Evolutionary conservation across 768 basidiomycete genomes (phyloP).

Genomic region (Tricholoma bakamatsutake): DNA sequence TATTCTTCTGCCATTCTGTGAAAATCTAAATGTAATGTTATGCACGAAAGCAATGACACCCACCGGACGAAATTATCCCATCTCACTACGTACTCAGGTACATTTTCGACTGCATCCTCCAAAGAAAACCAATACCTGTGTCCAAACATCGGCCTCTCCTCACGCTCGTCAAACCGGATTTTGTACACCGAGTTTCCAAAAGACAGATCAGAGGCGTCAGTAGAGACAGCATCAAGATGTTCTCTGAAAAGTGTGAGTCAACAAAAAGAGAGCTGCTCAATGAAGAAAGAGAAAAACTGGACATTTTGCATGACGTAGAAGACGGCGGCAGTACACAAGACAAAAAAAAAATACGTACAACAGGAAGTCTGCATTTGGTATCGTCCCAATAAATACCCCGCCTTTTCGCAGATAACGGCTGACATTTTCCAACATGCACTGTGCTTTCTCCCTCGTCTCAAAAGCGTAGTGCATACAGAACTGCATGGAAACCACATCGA

Average conservation of each 20-base stretch:
- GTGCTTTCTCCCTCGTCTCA: slow-evolving; percentile 79
- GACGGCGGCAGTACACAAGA: neutral
- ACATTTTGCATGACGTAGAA: neutral
- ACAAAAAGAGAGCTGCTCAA: neutral
- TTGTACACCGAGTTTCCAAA: slow-evolving; percentile 92
- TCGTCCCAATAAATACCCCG: slow-evolving; percentile 95
- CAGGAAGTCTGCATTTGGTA: slow-evolving; percentile 82
- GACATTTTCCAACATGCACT: slow-evolving; percentile 92
- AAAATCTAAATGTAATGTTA: neutral
- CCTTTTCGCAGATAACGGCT: slow-evolving; percentile 72
- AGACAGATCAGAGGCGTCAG: slow-evolving; percentile 59
- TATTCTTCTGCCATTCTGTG: slow-evolving; percentile 81
- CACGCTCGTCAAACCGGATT: slow-evolving; percentile 77
- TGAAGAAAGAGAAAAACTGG: neutral
- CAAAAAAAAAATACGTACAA: slow-evolving; percentile 47
- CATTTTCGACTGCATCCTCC: slow-evolving; percentile 92
- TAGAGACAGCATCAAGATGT: slow-evolving; percentile 64
- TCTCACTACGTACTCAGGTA: slow-evolving; percentile 94
- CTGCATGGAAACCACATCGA: slow-evolving; percentile 97
- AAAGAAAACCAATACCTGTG: slow-evolving; percentile 94
- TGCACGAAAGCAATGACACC: slow-evolving; percentile 31
- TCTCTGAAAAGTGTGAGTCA: slow-evolving; percentile 37
- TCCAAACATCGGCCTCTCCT: slow-evolving; percentile 63
- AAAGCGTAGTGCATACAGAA: slow-evolving; percentile 99
- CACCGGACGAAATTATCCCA: slow-evolving; percentile 92